These are phyloP conservation scores for Eucalyptus pauciflora DNA, from an alignment of 345 rosid genomes.

Conservation along the genomic window DNA sequence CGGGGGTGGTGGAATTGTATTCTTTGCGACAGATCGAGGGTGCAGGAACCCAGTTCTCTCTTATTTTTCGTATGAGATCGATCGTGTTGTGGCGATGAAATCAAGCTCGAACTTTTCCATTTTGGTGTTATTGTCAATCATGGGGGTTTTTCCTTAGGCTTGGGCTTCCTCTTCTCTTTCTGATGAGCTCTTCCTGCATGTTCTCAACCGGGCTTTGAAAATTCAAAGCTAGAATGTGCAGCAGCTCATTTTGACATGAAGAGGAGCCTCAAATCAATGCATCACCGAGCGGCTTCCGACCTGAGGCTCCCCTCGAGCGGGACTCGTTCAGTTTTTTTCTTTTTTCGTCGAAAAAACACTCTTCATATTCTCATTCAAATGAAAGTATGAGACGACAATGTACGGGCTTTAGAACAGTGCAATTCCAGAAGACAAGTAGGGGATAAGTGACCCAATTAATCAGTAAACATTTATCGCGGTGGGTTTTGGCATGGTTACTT, in stretches of 20 bases:
- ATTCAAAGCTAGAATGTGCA: background rate
- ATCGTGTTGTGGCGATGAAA: background rate
- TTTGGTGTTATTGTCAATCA: background rate
- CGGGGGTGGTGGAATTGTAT: background rate
- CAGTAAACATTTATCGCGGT: background rate
- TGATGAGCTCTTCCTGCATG: background rate
- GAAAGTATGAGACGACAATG: background rate
- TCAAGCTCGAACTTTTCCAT: background rate
- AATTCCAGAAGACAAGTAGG: background rate
- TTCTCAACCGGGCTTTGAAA: background rate
- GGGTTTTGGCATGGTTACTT: background rate
- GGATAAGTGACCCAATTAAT: background rate
- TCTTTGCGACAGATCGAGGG: background rate
- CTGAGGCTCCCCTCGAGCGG: background rate
- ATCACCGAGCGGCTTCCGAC: background rate
- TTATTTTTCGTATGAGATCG: background rate
- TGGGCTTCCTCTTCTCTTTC: background rate
- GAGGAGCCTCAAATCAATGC: background rate
- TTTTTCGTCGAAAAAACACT: background rate
- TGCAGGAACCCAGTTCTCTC: background rate
- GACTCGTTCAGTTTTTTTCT: no score
- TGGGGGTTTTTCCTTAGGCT: background rate
- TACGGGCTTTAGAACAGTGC: background rate
- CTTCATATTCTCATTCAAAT: background rate
- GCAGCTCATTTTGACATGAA: background rate